A percentile compares a stretch with the other conserved stretches of the same genome.
Conservation (phyloP, 331 rosid genomes). For the Pyrus hybrid region DNA sequence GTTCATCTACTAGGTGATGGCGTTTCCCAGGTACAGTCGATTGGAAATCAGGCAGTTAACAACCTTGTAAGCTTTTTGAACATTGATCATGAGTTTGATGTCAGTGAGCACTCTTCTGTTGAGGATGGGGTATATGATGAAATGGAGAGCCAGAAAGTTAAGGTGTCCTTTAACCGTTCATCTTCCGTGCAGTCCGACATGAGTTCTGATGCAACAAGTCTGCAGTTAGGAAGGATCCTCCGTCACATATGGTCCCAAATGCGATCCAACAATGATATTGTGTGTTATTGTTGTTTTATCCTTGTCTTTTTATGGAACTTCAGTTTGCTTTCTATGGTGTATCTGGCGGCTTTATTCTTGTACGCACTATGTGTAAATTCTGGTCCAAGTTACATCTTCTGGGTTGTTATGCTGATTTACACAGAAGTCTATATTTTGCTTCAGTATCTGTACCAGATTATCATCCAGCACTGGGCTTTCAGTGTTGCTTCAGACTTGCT, state of each 20-base stretch:
- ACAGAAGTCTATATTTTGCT: slow-evolving; percentile 82
- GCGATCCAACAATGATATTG: slow-evolving; percentile 90
- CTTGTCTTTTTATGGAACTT: slow-evolving; percentile 93
- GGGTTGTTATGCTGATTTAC: slow-evolving; percentile 76
- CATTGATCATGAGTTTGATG: slow-evolving; percentile 54
- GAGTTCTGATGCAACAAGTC: slow-evolving; percentile 75
- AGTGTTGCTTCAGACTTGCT: slow-evolving; percentile 40
- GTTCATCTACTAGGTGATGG: slow-evolving; percentile 68
- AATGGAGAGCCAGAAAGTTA: slow-evolving; percentile 75
- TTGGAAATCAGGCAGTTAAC: slow-evolving; percentile 94
- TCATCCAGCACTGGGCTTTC: slow-evolving; percentile 85
- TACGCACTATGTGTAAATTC: slow-evolving; percentile 86
- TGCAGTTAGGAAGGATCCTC: slow-evolving; percentile 85
- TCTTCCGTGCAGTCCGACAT: slow-evolving; percentile 78
- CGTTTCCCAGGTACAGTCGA: slow-evolving; percentile 90
- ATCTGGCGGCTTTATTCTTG: slow-evolving; percentile 82
- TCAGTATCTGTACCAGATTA: slow-evolving; percentile 88
- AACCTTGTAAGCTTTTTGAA: slow-evolving; percentile 80
- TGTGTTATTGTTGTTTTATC: slow-evolving; percentile 88
- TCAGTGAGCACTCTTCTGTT: slow-evolving; percentile 36
- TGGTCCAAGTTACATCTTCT: slow-evolving; percentile 89
- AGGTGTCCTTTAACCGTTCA: slow-evolving; percentile 45
- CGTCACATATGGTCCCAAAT: slow-evolving; percentile 83
- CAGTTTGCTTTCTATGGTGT: slow-evolving; percentile 88
- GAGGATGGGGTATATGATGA: slow-evolving; percentile 64